Base-by-base conservation (phyloP, 2,329 filamentous ascomycete species). In the Trichoderma brevicompactum region DNA sequence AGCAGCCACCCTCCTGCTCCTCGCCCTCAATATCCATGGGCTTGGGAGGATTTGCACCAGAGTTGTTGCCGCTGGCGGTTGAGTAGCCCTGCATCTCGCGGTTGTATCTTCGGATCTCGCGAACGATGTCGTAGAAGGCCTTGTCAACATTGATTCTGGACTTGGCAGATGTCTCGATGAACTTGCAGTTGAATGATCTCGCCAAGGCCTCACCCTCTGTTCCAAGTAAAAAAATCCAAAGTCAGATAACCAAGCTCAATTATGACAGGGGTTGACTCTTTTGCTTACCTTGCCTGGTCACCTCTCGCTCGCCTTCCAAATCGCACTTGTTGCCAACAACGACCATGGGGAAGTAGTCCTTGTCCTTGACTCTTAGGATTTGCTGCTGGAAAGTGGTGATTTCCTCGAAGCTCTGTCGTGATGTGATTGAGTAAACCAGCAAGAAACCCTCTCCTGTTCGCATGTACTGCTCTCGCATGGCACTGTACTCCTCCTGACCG, bases 381-480 rank as follows among this genome's bases (percentile, higher is more conserved):
- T 99, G 95, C 84, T 98, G 94, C 81, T 98, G 94, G 82, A 98
- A 98, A 55, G 93, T 97, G 81, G 93, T 91, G 79, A 99, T 98
- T 83, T 99, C 95, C 78, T 99, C 94, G 75, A 97, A 98, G 74
- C 92, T 96, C 81, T 97, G 94, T 75, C 94, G 88, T 75, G 94
- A 97, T 65, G 92, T 97, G 83, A 99, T 99, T 72, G 94, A 97
- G 85, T 98, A 98, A 75, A 98, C 93, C 61, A 99, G 89, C 75
- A 99, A 83, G 81, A 99, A 99, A 62, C 95, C 95, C 81, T 99
- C 95, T 77, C 95, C 95, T 28, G 94, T 98, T 75, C 95, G 90
- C 94, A 99, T 99, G 86, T 98, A 99, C 82, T 98, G 95, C 83
- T 99, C 95, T 77, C 95, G 87, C 95, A 99, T 98, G 62, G 95